phyloP scores from a whole-genome alignment of 495 filamentous ascomycete genomes.

The Hyaloscypha hepaticicola region DNA sequence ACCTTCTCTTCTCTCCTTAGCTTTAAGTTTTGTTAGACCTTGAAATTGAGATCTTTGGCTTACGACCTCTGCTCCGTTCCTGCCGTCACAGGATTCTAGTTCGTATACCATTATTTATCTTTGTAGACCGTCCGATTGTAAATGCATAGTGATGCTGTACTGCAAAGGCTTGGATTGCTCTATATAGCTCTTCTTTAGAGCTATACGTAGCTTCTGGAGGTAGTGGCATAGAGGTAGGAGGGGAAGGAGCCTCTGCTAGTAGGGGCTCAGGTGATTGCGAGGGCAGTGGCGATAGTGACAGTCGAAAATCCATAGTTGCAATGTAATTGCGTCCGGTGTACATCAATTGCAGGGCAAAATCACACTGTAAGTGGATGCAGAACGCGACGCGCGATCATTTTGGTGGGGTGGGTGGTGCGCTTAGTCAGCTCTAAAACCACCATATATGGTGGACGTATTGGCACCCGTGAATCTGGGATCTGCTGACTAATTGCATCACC shows the following conservation, averaged over 20 bases:
- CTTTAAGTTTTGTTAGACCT: too few species aligned
- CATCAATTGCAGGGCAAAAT: not conserved
- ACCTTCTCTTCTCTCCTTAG: too few species aligned
- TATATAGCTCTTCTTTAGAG: too few species aligned
- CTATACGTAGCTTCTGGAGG: not conserved
- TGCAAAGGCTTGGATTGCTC: not conserved
- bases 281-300: not conserved
- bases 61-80: too few species aligned
- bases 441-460: not conserved
- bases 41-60: too few species aligned
- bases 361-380: not conserved
- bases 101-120: not conserved
- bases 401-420: not conserved
- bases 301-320: not conserved
- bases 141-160: not conserved
- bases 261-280: not conserved
- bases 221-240: not conserved
- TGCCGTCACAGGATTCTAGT: constrained; percentile 1
- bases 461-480: too few species aligned
- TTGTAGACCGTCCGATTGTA: not conserved
- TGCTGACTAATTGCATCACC: too few species aligned
- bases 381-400: too few species aligned
- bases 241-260: not conserved
- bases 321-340: not conserved
- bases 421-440: constrained; percentile 1